phyloP scores from a whole-genome alignment of 2,329 filamentous ascomycete genomes.

The Neocatenulostroma microsporum region DNA sequence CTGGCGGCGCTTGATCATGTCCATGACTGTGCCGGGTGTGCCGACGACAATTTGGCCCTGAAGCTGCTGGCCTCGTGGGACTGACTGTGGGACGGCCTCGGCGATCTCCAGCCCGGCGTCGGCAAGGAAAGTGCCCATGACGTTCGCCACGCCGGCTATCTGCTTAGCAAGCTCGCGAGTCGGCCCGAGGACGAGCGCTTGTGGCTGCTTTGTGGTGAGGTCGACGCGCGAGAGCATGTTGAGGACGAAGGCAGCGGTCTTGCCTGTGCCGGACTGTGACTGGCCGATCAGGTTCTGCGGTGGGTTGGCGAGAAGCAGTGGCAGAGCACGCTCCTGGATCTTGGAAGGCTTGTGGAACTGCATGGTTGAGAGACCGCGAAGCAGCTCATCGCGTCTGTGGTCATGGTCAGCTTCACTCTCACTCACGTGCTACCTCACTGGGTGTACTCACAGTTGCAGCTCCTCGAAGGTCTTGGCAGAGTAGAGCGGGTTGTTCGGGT shows the following conservation, averaged over 20 bases:
- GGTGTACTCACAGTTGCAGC: constrained; percentile 62
- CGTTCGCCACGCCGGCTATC: constrained; percentile 75
- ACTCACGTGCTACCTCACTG: too few species aligned
- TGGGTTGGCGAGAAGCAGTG: constrained; percentile 79
- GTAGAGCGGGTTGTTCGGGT: constrained; percentile 78
- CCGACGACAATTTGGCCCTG: constrained; percentile 78
- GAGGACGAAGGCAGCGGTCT: constrained; percentile 92
- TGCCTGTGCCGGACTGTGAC: constrained; percentile 97
- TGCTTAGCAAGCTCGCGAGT: constrained; percentile 92
- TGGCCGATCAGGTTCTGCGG: constrained; percentile 92
- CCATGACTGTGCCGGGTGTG: constrained; percentile 87
- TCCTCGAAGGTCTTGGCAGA: constrained; percentile 80
- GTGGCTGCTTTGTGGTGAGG: constrained; percentile 60
- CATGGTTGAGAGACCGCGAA: constrained; percentile 70
- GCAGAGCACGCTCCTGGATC: constrained; percentile 91
- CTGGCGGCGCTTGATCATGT: constrained; percentile 69
- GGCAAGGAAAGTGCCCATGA: constrained; percentile 73
- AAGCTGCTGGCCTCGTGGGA: constrained; percentile 61
- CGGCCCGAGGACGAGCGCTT: constrained; percentile 82
- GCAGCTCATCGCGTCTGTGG: constrained; percentile 52
- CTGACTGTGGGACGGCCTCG: constrained; percentile 72
- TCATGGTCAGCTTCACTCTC: constrained; percentile 3
- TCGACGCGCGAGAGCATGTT: constrained; percentile 86
- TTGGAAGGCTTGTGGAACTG: constrained; percentile 94
- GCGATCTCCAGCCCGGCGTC: constrained; percentile 61